Evolutionary conservation across 352 stramenopile species (phyloP).

Genomic region (Globisporangium megalacanthum): DNA sequence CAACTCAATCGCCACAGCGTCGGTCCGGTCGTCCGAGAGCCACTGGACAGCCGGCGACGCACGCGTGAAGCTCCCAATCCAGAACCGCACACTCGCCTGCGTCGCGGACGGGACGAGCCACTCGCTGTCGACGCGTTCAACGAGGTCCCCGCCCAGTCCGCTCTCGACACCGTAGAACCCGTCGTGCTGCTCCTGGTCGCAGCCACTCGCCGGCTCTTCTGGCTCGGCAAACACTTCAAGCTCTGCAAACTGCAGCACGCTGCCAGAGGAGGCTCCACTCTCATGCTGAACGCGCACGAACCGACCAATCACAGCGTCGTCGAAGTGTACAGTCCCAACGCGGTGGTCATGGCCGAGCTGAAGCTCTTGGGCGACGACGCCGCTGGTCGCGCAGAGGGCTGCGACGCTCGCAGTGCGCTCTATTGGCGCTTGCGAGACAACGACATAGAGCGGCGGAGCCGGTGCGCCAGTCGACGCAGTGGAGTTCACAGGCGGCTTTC

Average conservation of each 20-base stretch:
- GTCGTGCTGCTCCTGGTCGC: conserved; percentile 24
- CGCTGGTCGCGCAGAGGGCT: background rate
- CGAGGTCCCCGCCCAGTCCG: conserved; percentile 28
- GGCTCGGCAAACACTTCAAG: conserved; percentile 39
- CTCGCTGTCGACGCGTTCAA: conserved; percentile 47
- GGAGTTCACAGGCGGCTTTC: conserved; percentile 34
- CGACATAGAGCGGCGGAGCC: conserved; percentile 39
- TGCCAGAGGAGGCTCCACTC: conserved; percentile 12
- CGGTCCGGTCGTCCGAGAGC: conserved; percentile 10
- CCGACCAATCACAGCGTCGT: conserved; percentile 18
- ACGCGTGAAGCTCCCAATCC: conserved; percentile 59
- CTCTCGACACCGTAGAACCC: conserved; percentile 55
- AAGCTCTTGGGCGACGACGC: conserved; percentile 5
- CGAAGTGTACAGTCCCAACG: conserved; percentile 16
- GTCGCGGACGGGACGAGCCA: conserved; percentile 47
- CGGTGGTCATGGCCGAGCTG: conserved; percentile 14
- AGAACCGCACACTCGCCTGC: conserved; percentile 41
- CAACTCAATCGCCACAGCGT: conserved; percentile 9
- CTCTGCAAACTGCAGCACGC: conserved; percentile 59
- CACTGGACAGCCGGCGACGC: conserved; percentile 52
- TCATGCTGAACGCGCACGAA: conserved; percentile 64
- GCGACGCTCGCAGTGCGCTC: background rate
- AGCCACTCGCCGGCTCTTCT: background rate
- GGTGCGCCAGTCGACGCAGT: conserved; percentile 22
- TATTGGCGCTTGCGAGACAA: conserved; percentile 51